Base-by-base conservation (phyloP, 164 flowering plant species). In the Cinnamomum chago region DNA sequence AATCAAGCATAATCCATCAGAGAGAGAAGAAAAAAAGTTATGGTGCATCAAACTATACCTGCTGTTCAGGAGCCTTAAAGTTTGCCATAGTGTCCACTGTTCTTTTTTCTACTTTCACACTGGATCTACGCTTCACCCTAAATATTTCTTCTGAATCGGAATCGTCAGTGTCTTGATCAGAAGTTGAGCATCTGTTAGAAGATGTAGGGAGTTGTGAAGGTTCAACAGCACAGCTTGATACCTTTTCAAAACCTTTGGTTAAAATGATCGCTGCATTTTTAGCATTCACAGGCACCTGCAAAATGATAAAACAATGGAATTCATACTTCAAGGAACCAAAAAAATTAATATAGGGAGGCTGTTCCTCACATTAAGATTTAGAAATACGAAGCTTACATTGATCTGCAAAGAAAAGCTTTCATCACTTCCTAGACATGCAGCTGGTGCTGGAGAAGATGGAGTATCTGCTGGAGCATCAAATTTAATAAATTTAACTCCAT, bases 91-190 rank as follows among this genome's bases (percentile, higher is more conserved):
- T 80, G 76, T 82, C 76, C 40, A 25, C 18, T 58, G 66, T 78
- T 76, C 78, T 81, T 69, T 80, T 86, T 58, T 81, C 87, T 65
- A 81, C 78, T 76, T 85, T 90, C 25, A 81, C 52, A 23, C 88
- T 76, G 50, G 88, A 77, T 62, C 93, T 85, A 12, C 96, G 93
- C 76, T 90, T 91, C 50, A 91, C 95, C 83, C 95, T 80, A 80
- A 91, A 93, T 62, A 84, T 85, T 81, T 90, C 95, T 81, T 90
- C 95, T 67, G 88, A 83, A 78, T 90, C 96, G 72, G 95, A 89
- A 80, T 84, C 88, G 81, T 93, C 93, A 80, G 86, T 82, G 62
- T 65, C 81, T 7, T 51, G 76, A 35, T 68, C 77, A 27, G 69
- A 47, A 77, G 50, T 62, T 23, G 25, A 62, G 68, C 65, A 75